phyloP scores from a whole-genome alignment of 495 filamentous ascomycete genomes.

The Glonium stellatum region DNA sequence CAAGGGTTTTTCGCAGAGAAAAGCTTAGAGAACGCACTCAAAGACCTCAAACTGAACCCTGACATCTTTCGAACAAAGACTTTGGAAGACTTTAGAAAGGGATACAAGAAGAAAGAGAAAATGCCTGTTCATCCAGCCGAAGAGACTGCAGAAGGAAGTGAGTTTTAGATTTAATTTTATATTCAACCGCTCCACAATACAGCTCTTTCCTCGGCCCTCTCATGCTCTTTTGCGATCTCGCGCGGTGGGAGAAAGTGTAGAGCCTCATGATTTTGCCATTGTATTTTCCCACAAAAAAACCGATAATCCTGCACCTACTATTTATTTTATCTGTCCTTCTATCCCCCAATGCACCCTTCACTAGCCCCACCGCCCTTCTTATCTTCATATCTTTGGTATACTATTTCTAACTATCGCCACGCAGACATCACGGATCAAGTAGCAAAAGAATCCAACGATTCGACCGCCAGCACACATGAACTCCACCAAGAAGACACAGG shows the following conservation, averaged over 20 bases:
- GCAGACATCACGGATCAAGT: slow-evolving; percentile 35
- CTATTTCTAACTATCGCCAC: not conserved
- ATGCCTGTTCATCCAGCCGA: slow-evolving; percentile 41
- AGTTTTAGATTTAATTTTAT: slow-evolving; percentile 1
- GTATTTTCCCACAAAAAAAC: not conserved
- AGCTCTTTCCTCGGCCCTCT: not conserved
- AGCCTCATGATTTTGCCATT: not conserved
- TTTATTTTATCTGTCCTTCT: not conserved
- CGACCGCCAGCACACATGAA: slow-evolving; percentile 25
- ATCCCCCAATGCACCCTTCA: not conserved
- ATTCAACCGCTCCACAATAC: too few species aligned
- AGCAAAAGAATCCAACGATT: slow-evolving; percentile 33
- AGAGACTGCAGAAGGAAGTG: slow-evolving; percentile 35
- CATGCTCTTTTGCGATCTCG: not conserved
- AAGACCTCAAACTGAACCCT: too few species aligned
- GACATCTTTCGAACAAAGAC: too few species aligned
- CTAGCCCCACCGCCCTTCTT: not conserved
- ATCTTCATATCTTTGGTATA: not conserved
- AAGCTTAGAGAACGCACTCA: too few species aligned
- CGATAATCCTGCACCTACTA: not conserved
- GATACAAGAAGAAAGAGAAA: not conserved
- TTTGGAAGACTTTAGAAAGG: not conserved
- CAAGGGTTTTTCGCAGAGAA: too few species aligned
- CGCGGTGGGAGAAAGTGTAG: not conserved
- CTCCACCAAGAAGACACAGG: slow-evolving; percentile 25